Conservation (phyloP, 2,329 filamentous ascomycete species). For the Helminthosporium solani region DNA sequence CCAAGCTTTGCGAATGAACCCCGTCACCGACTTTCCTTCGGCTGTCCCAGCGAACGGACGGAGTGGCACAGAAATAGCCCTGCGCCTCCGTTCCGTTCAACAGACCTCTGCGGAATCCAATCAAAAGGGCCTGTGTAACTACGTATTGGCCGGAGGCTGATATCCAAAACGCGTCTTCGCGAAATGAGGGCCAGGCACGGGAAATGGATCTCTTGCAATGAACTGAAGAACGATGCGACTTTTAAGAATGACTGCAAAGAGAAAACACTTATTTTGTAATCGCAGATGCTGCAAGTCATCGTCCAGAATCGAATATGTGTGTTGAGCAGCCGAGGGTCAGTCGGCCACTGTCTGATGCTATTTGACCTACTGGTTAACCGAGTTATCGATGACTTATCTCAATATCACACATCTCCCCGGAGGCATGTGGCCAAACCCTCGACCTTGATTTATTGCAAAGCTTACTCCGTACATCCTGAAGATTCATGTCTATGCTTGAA, state of each 20-base stretch:
- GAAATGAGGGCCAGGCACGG: background rate
- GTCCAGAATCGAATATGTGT: background rate
- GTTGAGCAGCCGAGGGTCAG: background rate
- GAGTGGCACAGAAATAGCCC: slow-evolving; percentile 12
- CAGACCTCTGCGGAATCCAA: background rate
- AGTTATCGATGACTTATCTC: background rate
- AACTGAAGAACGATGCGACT: background rate
- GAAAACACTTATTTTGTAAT: background rate
- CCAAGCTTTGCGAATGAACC: slow-evolving; percentile 5
- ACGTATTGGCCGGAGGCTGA: background rate
- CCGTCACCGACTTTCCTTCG: slow-evolving; percentile 30
- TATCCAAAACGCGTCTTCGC: background rate
- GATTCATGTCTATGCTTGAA: too few relatives aligned
- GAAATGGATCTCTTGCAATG: background rate
- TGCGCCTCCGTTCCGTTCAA: slow-evolving; percentile 1
- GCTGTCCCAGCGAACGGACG: slow-evolving; percentile 5
- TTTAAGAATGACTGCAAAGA: background rate
- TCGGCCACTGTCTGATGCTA: slow-evolving; percentile 2
- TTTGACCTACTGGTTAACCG: background rate
- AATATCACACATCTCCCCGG: slow-evolving; percentile 12
- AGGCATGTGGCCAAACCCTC: slow-evolving; percentile 10
- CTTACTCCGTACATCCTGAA: too few relatives aligned
- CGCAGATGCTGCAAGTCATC: background rate
- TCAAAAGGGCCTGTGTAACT: background rate
- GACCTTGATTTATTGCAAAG: slow-evolving; percentile 5